These are phyloP conservation scores for Leucocoprinus leucothites DNA, from an alignment of 768 basidiomycete genomes.

Conservation along the genomic window DNA sequence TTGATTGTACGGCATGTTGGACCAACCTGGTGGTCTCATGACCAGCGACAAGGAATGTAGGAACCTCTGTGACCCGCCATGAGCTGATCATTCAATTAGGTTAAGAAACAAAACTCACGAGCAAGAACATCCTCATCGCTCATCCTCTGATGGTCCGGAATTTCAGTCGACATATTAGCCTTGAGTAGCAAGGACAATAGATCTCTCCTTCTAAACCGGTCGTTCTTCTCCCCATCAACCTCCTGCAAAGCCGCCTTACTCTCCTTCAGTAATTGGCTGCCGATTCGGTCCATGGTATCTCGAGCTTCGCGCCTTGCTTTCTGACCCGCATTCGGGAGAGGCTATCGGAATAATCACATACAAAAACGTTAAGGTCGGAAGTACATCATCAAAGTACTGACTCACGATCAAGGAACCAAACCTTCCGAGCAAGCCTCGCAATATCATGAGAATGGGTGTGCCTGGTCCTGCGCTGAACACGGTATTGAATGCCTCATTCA, in stretches of 20 bases:
- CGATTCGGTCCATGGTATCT: conserved; percentile 47
- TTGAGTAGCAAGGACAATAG: conserved; percentile 57
- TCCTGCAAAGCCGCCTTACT: conserved; percentile 42
- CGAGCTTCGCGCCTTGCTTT: conserved; percentile 26
- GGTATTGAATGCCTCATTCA: conserved; percentile 48
- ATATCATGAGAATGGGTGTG: conserved; percentile 28
- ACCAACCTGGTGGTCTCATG: conserved; percentile 54
- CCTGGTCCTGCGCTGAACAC: conserved; percentile 43
- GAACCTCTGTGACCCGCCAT: conserved; percentile 41
- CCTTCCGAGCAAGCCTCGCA: conserved; percentile 35
- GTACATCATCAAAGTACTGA: too few relatives aligned
- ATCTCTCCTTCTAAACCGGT: conserved; percentile 41
- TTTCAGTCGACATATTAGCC: conserved; percentile 62
- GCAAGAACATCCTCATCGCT: conserved; percentile 60
- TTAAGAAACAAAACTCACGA: conserved; percentile 31
- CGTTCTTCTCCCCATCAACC: conserved; percentile 27
- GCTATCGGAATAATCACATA: conserved; percentile 20
- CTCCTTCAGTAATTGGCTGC: conserved; percentile 40
- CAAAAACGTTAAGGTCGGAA: background rate
- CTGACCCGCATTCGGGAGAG: conserved; percentile 27
- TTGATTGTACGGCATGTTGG: background rate
- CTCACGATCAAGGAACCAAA: background rate
- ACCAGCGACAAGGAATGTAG: conserved; percentile 59
- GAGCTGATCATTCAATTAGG: background rate
- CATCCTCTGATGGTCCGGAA: conserved; percentile 51